Percentiles rank a stretch among this genome's conserved stretches.
Evolutionary conservation across 2,329 filamentous ascomycete genomes (phyloP).

Genomic region (Aspergillus texensis): DNA sequence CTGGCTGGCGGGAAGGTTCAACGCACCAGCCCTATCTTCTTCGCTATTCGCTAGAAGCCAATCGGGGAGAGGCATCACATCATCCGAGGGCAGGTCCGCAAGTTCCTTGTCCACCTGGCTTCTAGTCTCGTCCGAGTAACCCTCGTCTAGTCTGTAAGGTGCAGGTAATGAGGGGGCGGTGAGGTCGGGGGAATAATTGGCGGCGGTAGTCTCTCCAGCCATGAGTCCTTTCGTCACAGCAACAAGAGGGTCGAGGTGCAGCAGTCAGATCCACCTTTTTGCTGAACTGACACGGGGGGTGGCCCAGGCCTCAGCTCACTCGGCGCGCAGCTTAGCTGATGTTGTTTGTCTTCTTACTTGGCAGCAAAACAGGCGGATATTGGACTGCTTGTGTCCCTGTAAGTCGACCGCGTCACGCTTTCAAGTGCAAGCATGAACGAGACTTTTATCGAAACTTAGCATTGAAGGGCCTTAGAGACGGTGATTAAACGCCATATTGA

Average conservation of each 20-base stretch:
- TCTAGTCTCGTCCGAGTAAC: conserved; percentile 76
- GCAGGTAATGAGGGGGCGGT: conserved; percentile 33
- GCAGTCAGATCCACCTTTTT: background rate
- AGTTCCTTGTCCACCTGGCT: conserved; percentile 48
- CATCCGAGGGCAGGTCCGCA: conserved; percentile 37
- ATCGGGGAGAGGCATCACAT: conserved; percentile 52
- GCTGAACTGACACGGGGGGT: background rate
- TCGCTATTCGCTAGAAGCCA: conserved; percentile 60
- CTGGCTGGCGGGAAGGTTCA: background rate
- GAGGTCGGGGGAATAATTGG: conserved; percentile 31
- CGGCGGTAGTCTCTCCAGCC: conserved; percentile 31
- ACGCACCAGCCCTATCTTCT: conserved; percentile 57
- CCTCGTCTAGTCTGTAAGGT: conserved; percentile 72
- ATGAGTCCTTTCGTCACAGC: conserved; percentile 23
- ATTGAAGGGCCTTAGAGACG: background rate
- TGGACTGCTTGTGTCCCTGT: background rate
- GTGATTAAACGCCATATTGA: background rate
- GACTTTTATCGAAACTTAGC: background rate
- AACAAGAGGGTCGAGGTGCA: background rate
- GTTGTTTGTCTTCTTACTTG: background rate
- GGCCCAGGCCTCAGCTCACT: background rate
- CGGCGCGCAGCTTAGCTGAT: background rate
- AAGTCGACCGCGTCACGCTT: background rate
- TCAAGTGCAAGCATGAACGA: background rate
- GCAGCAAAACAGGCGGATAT: background rate